A percentile compares a stretch with the other conserved stretches of the same genome.
These are phyloP conservation scores for Protomyces lactucae-debilis DNA, from an alignment of 1,139 yeast species.

Conservation along the genomic window DNA sequence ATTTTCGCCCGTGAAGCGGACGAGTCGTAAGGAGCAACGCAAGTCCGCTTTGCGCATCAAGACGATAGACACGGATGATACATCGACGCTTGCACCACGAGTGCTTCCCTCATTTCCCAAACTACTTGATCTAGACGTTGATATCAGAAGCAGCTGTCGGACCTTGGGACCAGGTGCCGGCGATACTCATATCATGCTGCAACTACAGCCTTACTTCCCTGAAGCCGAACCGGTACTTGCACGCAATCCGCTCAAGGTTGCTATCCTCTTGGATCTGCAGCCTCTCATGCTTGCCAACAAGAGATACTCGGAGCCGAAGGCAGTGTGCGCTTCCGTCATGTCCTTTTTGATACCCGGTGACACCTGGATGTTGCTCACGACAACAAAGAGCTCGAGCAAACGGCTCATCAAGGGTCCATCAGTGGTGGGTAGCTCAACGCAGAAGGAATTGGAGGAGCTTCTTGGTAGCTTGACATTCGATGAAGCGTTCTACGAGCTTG, in stretches of 20 bases:
- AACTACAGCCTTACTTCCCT: neutral
- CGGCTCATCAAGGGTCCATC: neutral
- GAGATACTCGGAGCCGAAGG: neutral
- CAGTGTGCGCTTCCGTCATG: neutral
- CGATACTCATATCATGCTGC: neutral
- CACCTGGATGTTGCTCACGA: neutral
- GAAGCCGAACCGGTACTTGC: neutral
- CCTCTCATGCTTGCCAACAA: neutral
- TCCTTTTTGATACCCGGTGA: neutral
- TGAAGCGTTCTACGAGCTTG: neutral
- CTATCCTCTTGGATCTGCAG: neutral
- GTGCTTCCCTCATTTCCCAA: neutral
- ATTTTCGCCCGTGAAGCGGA: neutral
- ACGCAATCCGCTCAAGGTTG: neutral
- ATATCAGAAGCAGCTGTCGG: neutral
- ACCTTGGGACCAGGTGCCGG: neutral
- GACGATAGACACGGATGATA: neutral
- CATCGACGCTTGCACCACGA: neutral
- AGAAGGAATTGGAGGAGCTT: neutral
- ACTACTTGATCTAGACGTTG: neutral
- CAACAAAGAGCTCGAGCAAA: neutral
- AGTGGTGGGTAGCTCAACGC: neutral
- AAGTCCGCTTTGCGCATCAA: neutral
- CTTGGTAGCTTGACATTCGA: neutral
- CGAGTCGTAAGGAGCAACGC: neutral